These are phyloP conservation scores for Alternaria solani DNA, from an alignment of 2,329 filamentous ascomycete species.

Conservation along the genomic window DNA sequence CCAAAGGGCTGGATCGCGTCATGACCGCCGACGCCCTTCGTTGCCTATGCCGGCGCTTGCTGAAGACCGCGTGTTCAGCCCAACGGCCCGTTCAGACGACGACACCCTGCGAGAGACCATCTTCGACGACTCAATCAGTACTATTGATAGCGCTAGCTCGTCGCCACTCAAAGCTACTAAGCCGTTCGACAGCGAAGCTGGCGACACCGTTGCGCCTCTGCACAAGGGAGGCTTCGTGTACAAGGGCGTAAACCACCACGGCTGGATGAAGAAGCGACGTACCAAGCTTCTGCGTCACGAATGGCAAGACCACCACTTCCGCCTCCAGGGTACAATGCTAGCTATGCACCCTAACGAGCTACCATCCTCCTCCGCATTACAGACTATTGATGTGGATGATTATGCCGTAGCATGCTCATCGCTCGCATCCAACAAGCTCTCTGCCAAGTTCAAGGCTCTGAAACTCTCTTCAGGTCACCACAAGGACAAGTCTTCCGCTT, in stretches of 20 bases:
- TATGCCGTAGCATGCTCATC: conserved; percentile 87
- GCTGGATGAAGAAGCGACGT: conserved; percentile 94
- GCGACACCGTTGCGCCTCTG: conserved; percentile 36
- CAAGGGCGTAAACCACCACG: conserved; percentile 72
- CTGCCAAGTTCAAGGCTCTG: conserved; percentile 85
- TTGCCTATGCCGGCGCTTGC: conserved; percentile 74
- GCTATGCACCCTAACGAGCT: conserved; percentile 71
- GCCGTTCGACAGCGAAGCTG: conserved; percentile 28
- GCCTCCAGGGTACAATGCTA: conserved; percentile 68
- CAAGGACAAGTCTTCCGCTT: conserved; percentile 65
- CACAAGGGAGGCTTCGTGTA: conserved; percentile 50
- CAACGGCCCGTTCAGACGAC: conserved; percentile 45
- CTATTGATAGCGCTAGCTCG: conserved; percentile 37
- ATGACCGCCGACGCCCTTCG: conserved; percentile 68
- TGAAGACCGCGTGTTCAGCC: conserved; percentile 65
- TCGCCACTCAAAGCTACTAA: conserved; percentile 44
- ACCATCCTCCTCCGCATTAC: conserved; percentile 69
- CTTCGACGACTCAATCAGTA: conserved; percentile 32
- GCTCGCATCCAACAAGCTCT: conserved; percentile 80
- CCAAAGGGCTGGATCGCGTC: conserved; percentile 55
- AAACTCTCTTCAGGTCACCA: conserved; percentile 62
- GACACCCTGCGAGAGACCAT: conserved; percentile 46
- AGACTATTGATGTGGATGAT: conserved; percentile 87
- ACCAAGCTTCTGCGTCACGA: conserved; percentile 88
- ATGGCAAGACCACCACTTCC: conserved; percentile 93